Base-by-base conservation (phyloP, 148 eudicot genomes). In the Silene latifolia region DNA sequence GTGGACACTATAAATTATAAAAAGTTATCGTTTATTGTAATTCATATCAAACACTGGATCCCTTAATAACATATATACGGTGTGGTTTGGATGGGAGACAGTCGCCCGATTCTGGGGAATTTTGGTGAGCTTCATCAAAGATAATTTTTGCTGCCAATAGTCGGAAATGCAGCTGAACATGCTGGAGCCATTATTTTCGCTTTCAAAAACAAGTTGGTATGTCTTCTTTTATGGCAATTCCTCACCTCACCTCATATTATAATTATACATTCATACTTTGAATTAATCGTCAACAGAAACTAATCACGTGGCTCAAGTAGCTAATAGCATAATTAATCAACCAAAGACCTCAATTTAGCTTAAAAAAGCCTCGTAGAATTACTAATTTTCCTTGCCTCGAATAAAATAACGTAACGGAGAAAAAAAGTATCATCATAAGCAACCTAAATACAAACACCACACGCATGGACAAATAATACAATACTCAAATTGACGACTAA, bases 121-220 rank as follows among this genome's bases (percentile, higher is more conserved):
- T 21, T 88, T 95, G 0, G 88, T 94, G 29, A 86, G 90, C 76
- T 94, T 94, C 89, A 89, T 94, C 76, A n/a, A n/a, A 91, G 97
- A 83, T 94, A 78, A 94, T n/a, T 94, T 58, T 72, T 94, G 82
- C 83, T 94, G 17, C 98, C 98, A n/a, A 94, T 94, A 66, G 97
- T 88, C 3, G 98, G 98, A 63, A 94, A 94, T 77, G 98, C 98
- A 81, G 96, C 97, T 0, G 98, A 94, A 80, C 98, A 94, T 67
- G 98, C 98, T 2, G 97, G 96, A 71, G 98, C 98, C 3, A 56
- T 94, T 64, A 91, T 94, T 44, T 94, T 94, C 71, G 97, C 98
- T 63, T 94, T 87, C 69, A 91, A 87, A 76, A 94, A 94, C 83
- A 94, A 94, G 72, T 73, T 91, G 93, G 98, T 91, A 39, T 51